Percentiles rank a stretch among this genome's conserved stretches.
Conservation (phyloP, 2,329 filamentous ascomycete species). For the Cryphonectria radicalis region DNA sequence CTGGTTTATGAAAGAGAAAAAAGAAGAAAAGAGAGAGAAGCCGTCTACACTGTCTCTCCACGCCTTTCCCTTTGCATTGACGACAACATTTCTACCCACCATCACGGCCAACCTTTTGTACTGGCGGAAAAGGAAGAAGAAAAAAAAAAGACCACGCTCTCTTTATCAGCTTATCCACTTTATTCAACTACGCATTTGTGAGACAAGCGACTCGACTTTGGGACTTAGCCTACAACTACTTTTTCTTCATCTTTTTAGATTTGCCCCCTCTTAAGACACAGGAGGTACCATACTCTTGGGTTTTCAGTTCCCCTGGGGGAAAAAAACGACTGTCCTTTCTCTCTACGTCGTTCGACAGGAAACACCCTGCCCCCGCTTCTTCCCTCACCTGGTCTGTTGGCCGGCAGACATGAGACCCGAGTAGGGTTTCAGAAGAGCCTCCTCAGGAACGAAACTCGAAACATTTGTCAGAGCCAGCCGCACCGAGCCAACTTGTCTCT, state of each 20-base stretch:
- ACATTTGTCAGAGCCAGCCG: conserved; percentile 17
- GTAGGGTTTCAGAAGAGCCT: conserved; percentile 19
- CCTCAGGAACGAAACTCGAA: conserved; percentile 25
- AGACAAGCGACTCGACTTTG: conserved; percentile 18
- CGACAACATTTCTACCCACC: neutral
- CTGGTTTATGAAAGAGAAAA: neutral
- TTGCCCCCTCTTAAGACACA: neutral
- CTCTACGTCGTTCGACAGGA: neutral
- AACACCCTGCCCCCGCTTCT: neutral
- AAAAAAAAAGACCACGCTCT: conserved; percentile 4
- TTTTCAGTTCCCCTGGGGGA: neutral
- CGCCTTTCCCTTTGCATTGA: neutral
- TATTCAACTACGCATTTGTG: conserved; percentile 18
- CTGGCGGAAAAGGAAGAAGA: neutral
- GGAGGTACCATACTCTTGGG: neutral
- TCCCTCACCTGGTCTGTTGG: neutral
- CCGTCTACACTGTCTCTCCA: neutral
- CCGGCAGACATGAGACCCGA: conserved; percentile 20
- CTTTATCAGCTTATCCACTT: conserved; percentile 6
- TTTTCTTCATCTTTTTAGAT: neutral
- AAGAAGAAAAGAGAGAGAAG: neutral
- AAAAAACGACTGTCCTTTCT: neutral
- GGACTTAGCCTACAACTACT: conserved; percentile 3
- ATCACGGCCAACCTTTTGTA: neutral
- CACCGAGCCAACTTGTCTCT: neutral